phyloP scores from a whole-genome alignment of 352 stramenopile species.

The Phytophthora litchii region DNA sequence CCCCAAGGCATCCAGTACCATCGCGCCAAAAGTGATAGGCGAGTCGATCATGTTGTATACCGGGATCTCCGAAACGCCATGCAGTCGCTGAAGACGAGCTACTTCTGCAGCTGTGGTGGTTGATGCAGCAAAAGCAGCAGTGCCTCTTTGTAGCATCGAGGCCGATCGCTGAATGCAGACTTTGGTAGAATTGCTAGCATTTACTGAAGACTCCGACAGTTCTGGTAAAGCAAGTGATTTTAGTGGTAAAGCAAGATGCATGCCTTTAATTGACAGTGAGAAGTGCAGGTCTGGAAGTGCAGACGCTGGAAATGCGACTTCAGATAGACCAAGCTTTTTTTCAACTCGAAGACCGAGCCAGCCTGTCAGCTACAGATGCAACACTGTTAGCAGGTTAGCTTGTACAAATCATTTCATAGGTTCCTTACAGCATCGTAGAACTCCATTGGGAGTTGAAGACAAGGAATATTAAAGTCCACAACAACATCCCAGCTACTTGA shows the following conservation, averaged over 20 bases:
- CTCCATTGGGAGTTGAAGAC: slow-evolving; percentile 59
- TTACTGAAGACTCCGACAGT: slow-evolving; percentile 20
- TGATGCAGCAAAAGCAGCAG: slow-evolving; percentile 46
- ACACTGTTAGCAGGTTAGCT: not conserved
- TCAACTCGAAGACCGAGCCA: slow-evolving; percentile 59
- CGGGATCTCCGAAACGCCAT: slow-evolving; percentile 50
- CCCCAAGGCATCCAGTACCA: slow-evolving; percentile 55
- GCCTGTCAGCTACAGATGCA: slow-evolving; percentile 46
- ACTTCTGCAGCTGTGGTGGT: slow-evolving; percentile 49
- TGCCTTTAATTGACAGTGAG: slow-evolving; percentile 43
- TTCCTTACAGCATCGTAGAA: slow-evolving; percentile 62
- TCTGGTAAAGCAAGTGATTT: slow-evolving; percentile 48
- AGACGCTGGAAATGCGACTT: slow-evolving; percentile 30
- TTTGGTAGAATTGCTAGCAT: slow-evolving; percentile 12
- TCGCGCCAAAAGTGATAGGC: slow-evolving; percentile 64
- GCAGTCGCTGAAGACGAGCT: slow-evolving; percentile 54
- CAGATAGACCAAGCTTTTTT: slow-evolving; percentile 48
- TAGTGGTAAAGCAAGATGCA: slow-evolving; percentile 45
- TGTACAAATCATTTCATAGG: not conserved
- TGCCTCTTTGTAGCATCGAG: slow-evolving; percentile 63
- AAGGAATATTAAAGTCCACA: slow-evolving; percentile 66
- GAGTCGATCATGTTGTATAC: slow-evolving; percentile 77
- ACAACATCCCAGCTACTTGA: slow-evolving; percentile 63
- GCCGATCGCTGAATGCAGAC: slow-evolving; percentile 61
- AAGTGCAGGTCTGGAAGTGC: slow-evolving; percentile 51